phyloP scores from a whole-genome alignment of 192 early-diverging fungal species.

The Allomyces javanicus region DNA sequence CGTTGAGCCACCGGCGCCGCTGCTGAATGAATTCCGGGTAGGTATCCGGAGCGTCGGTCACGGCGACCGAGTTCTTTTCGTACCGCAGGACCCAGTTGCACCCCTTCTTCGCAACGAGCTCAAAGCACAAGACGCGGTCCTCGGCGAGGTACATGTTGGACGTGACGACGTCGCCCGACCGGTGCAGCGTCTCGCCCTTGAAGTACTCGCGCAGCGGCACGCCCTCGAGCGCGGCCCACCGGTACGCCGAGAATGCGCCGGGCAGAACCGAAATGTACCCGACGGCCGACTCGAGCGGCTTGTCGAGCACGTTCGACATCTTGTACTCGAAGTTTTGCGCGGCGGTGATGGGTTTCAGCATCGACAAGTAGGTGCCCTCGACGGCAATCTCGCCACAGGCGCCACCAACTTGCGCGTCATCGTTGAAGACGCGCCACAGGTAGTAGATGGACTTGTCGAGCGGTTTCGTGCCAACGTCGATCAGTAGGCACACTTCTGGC shows the following conservation, averaged over 20 bases:
- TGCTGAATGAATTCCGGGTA: slow-evolving; percentile 60
- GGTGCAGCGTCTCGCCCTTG: slow-evolving; percentile 38
- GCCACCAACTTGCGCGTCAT: slow-evolving; percentile 35
- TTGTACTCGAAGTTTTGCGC: slow-evolving; percentile 54
- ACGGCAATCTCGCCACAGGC: slow-evolving; percentile 48
- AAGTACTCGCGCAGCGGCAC: slow-evolving; percentile 60
- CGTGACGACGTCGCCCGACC: slow-evolving; percentile 41
- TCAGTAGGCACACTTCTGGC: slow-evolving; percentile 36
- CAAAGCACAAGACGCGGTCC: slow-evolving; percentile 70
- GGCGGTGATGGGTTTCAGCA: slow-evolving; percentile 38
- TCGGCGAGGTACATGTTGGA: slow-evolving; percentile 72
- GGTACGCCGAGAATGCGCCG: slow-evolving; percentile 70
- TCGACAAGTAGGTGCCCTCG: slow-evolving; percentile 22
- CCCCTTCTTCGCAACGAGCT: slow-evolving; percentile 53
- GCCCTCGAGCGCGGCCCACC: slow-evolving; percentile 42
- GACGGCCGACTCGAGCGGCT: slow-evolving; percentile 59
- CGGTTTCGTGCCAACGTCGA: slow-evolving; percentile 46
- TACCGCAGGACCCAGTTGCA: slow-evolving; percentile 53
- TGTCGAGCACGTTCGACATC: slow-evolving; percentile 46
- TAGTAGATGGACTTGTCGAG: slow-evolving; percentile 41
- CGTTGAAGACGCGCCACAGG: slow-evolving; percentile 43
- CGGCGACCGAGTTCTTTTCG: slow-evolving; percentile 45
- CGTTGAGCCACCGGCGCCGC: slow-evolving; percentile 65
- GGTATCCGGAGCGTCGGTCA: slow-evolving; percentile 60
- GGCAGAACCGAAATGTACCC: slow-evolving; percentile 76